A percentile compares a stretch with the other conserved stretches of the same genome.
These are phyloP conservation scores for Olyra latifolia DNA, from an alignment of 176 grass and related monocot species.

Conservation along the genomic window DNA sequence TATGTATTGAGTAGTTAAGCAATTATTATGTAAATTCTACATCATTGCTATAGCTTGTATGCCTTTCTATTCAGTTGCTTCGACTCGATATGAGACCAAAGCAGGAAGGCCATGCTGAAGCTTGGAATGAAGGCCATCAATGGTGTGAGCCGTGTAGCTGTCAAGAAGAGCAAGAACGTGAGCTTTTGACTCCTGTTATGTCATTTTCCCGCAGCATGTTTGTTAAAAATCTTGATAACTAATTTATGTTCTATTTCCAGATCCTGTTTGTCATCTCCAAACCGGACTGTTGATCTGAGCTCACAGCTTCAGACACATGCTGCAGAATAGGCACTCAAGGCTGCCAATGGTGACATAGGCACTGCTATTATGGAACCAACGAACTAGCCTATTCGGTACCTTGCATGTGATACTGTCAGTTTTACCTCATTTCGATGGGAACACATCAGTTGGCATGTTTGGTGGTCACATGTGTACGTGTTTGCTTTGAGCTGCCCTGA, in stretches of 20 bases:
- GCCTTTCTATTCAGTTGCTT: too few relatives aligned
- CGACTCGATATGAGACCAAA: too few relatives aligned
- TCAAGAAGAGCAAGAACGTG: slow-evolving; percentile 84
- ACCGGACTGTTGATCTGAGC: slow-evolving; percentile 60
- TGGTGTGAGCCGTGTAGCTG: slow-evolving; percentile 78
- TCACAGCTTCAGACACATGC: slow-evolving; percentile 62
- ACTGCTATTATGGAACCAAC: slow-evolving; percentile 72
- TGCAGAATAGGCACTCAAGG: slow-evolving; percentile 49
- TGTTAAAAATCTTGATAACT: not conserved
- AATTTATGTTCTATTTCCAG: slow-evolving; percentile 15
- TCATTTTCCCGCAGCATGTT: not conserved
- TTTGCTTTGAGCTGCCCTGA: slow-evolving; percentile 12
- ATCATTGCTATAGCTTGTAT: too few relatives aligned
- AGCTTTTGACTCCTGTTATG: not conserved
- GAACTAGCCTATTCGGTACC: slow-evolving; percentile 15
- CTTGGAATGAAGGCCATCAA: slow-evolving; percentile 76
- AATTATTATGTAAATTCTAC: too few relatives aligned
- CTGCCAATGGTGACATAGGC: slow-evolving; percentile 61
- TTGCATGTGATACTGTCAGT: not conserved
- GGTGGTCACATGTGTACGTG: not conserved
- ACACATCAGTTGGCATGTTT: slow-evolving; percentile 9
- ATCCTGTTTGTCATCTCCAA: slow-evolving; percentile 74
- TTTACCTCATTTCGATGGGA: not conserved
- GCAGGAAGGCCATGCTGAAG: slow-evolving; percentile 79
- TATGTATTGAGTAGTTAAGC: too few relatives aligned